These are phyloP conservation scores for Aureobasidium namibiae DNA, from an alignment of 2,329 filamentous ascomycete genomes.

Conservation along the genomic window DNA sequence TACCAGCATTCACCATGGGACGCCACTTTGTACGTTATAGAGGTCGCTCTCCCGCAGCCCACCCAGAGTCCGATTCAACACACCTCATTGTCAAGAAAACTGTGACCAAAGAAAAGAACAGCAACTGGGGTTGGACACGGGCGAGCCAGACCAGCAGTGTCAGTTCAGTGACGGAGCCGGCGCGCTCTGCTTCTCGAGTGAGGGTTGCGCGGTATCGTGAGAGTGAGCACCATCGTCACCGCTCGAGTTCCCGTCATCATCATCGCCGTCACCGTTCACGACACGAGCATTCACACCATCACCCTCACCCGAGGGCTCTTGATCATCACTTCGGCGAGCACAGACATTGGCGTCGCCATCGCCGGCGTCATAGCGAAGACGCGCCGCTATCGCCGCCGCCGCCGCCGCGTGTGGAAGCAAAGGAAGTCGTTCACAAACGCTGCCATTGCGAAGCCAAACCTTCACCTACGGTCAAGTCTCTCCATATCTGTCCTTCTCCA, in stretches of 20 bases:
- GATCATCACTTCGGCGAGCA: background rate
- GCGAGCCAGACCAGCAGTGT: constrained; percentile 1
- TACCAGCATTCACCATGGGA: background rate
- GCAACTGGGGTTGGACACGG: background rate
- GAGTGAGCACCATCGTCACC: too few relatives aligned
- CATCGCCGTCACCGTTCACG: background rate
- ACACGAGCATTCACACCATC: background rate
- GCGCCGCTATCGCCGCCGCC: too few relatives aligned
- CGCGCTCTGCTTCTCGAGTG: background rate
- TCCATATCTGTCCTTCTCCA: background rate
- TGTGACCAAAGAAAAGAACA: constrained; percentile 3
- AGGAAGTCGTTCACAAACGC: background rate
- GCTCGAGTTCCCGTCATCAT: background rate
- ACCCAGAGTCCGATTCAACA: background rate
- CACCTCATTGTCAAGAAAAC: background rate
- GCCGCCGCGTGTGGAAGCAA: background rate
- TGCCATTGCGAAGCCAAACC: background rate
- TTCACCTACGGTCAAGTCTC: background rate
- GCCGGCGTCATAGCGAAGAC: background rate
- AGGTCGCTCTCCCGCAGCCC: background rate
- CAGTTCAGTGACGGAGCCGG: background rate
- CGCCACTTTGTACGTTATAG: background rate
- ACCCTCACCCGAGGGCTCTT: background rate
- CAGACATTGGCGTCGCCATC: background rate
- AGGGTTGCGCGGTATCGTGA: background rate